Evolutionary conservation across 2,329 filamentous ascomycete genomes (phyloP).

Genomic region (Clarireedia hainanense): DNA sequence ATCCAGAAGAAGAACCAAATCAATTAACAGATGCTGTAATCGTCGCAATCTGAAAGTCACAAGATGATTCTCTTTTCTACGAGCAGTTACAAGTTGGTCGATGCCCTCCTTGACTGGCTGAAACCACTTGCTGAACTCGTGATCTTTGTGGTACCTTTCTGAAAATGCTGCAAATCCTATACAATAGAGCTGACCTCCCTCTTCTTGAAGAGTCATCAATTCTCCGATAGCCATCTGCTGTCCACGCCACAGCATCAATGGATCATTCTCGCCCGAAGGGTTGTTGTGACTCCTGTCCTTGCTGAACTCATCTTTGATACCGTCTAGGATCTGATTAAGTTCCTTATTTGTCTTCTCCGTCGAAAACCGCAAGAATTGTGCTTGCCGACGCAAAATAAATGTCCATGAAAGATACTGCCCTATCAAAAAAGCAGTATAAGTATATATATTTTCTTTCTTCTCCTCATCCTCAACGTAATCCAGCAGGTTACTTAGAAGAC

Average conservation of each 20-base stretch:
- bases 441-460: slow-evolving; percentile 17
- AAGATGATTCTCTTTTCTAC: slow-evolving; percentile 1
- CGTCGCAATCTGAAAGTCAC: slow-evolving; percentile 16
- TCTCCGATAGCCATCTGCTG: slow-evolving; percentile 26
- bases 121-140: slow-evolving; percentile 17
- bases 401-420: slow-evolving; percentile 24
- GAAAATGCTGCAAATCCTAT: slow-evolving; percentile 20
- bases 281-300: slow-evolving; percentile 9
- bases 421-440: slow-evolving; percentile 22
- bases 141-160: slow-evolving; percentile 13
- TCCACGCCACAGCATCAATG: slow-evolving; percentile 25
- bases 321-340: slow-evolving; percentile 15
- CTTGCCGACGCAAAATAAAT: slow-evolving; percentile 21
- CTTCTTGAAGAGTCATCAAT: slow-evolving; percentile 18
- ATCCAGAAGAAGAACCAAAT: slow-evolving; percentile 18
- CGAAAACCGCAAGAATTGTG: slow-evolving; percentile 21
- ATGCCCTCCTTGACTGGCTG: slow-evolving; percentile 15
- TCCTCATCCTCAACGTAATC: slow-evolving; percentile 11
- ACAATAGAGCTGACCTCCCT: slow-evolving; percentile 18
- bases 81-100: slow-evolving; percentile 9
- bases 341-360: slow-evolving; percentile 20
- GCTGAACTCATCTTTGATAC: slow-evolving; percentile 17
- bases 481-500: slow-evolving; percentile 15
- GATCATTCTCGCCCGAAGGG: slow-evolving; percentile 15
- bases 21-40: slow-evolving; percentile 18